phyloP scores from a whole-genome alignment of 2,329 filamentous ascomycete species.

The Zymoseptoria brevis region DNA sequence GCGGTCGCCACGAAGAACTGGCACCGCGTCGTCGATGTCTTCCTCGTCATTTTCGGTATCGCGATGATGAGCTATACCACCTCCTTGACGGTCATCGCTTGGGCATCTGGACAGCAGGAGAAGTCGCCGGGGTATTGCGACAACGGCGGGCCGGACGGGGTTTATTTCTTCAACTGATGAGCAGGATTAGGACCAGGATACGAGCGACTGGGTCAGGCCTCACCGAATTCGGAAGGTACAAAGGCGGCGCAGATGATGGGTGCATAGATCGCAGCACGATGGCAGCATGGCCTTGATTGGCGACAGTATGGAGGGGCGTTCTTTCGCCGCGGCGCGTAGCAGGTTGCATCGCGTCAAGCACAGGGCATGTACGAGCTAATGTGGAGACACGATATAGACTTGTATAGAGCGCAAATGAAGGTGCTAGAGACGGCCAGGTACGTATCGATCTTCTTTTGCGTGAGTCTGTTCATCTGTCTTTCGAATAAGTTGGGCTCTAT shows the following conservation, averaged over 20 bases:
- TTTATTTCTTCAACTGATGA: background rate
- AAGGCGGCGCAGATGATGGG: background rate
- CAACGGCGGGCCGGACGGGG: slow-evolving; percentile 4
- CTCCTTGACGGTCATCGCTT: slow-evolving; percentile 74
- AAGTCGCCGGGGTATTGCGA: slow-evolving; percentile 59
- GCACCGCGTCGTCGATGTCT: slow-evolving; percentile 64
- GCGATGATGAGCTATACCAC: slow-evolving; percentile 91
- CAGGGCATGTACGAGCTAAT: background rate
- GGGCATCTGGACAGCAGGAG: slow-evolving; percentile 54
- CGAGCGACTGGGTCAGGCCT: background rate
- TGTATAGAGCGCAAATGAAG: background rate
- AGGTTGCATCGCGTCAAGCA: background rate
- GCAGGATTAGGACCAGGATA: background rate
- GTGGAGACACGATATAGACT: background rate
- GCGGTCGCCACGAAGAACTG: slow-evolving; percentile 63
- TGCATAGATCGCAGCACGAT: background rate
- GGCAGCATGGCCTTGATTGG: too few species aligned
- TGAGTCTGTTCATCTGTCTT: too few species aligned
- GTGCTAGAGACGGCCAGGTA: background rate
- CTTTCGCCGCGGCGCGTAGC: background rate
- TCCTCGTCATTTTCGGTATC: slow-evolving; percentile 72
- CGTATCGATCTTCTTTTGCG: background rate
- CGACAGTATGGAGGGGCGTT: background rate
- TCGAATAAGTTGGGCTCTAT: too few species aligned
- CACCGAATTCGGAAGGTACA: background rate